Evolutionary conservation across 805 yeast species (phyloP).

Genomic region (Candida vaughaniae): DNA sequence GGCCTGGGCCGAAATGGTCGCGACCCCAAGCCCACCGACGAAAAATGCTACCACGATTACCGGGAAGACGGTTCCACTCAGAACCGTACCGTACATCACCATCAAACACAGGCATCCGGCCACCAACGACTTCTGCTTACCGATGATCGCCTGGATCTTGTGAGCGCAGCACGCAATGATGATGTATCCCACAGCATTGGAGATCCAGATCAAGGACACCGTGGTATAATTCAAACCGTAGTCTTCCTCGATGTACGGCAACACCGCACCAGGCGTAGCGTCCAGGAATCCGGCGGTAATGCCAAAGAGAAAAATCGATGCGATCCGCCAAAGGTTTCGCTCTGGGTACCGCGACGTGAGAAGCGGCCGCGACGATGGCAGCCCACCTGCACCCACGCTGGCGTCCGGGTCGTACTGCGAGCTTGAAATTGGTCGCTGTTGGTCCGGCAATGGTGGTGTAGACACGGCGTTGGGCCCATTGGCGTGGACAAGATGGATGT

Average conservation of each 20-base stretch:
- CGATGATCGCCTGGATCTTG: slow-evolving; percentile 39
- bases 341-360: slow-evolving; percentile 46
- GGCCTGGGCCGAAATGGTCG: slow-evolving; percentile 47
- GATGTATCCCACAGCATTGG: slow-evolving; percentile 57
- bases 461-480: neutral
- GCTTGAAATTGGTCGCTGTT: neutral
- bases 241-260: slow-evolving; percentile 51
- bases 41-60: slow-evolving; percentile 50
- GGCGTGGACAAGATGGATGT: slow-evolving; percentile 1
- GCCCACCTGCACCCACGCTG: neutral
- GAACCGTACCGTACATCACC: slow-evolving; percentile 45
- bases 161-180: slow-evolving; percentile 50
- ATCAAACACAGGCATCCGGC: slow-evolving; percentile 36
- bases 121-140: slow-evolving; percentile 38
- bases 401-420: neutral
- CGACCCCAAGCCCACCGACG: slow-evolving; percentile 59
- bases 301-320: slow-evolving; percentile 41
- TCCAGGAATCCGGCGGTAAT: slow-evolving; percentile 48
- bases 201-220: slow-evolving; percentile 59
- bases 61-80: slow-evolving; percentile 49
- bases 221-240: slow-evolving; percentile 49
- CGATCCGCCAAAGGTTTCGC: slow-evolving; percentile 40
- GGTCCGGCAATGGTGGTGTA: neutral
- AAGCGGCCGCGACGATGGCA: slow-evolving; percentile 11
- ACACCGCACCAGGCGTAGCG: slow-evolving; percentile 61